Conservation (phyloP, 208 protist genomes). For the Wallacemonas sp. region DNA sequence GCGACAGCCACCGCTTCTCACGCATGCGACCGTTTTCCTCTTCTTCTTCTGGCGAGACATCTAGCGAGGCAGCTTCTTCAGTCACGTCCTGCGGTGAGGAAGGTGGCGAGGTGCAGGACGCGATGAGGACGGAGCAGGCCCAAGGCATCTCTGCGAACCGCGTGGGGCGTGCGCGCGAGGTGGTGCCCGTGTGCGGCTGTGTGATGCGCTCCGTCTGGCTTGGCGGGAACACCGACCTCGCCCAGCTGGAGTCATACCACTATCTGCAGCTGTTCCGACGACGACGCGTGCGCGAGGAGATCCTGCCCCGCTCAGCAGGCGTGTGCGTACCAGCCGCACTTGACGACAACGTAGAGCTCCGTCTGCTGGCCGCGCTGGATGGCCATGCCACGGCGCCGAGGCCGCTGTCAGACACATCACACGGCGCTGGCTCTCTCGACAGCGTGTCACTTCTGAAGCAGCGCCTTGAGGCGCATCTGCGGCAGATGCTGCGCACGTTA, state of each 20-base stretch:
- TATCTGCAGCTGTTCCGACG: constrained; percentile 4
- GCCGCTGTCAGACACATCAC: background rate
- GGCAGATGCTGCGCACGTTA: background rate
- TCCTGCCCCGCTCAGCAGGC: background rate
- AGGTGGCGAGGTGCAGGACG: no score
- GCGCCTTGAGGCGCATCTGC: background rate
- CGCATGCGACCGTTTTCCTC: background rate
- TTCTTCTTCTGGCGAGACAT: no score
- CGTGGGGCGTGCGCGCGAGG: background rate
- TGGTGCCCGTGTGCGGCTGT: constrained; percentile 16
- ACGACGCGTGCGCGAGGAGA: background rate
- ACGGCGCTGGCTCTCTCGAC: no score
- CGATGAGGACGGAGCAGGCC: no score
- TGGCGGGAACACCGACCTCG: constrained; percentile 19
- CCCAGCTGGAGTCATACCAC: constrained; percentile 7
- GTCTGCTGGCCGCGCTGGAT: background rate
- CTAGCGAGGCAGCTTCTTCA: no score
- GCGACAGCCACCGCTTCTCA: no score
- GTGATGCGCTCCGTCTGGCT: constrained; percentile 31
- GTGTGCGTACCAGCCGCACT: background rate
- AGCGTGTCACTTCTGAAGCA: background rate
- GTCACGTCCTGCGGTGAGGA: no score
- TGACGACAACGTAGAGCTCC: constrained; percentile 2
- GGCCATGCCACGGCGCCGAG: background rate
- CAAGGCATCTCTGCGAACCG: background rate